A percentile compares a stretch with the other conserved stretches of the same genome.
phyloP scores from a whole-genome alignment of 257 asterid genomes.

The Nicotiana obtusifolia region DNA sequence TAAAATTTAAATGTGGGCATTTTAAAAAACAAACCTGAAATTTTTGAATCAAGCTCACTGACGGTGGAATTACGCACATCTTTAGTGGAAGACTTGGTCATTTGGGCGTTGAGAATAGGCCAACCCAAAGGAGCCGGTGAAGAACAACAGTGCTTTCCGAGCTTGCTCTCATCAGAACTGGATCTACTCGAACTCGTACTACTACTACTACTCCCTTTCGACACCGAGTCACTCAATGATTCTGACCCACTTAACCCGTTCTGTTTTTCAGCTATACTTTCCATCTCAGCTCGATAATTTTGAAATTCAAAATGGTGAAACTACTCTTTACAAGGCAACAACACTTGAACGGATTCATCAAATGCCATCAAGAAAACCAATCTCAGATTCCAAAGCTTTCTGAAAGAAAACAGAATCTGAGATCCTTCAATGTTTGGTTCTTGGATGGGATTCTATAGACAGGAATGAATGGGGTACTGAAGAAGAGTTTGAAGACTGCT shows the following conservation, averaged over 20 bases:
- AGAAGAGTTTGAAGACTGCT: neutral
- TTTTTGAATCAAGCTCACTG: slow-evolving; percentile 37
- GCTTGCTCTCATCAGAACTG: slow-evolving; percentile 31
- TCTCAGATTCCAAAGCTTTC: slow-evolving; percentile 14
- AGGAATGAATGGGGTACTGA: neutral
- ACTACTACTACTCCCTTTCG: slow-evolving; percentile 36
- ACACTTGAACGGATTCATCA: slow-evolving; percentile 19
- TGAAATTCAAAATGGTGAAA: slow-evolving; percentile 7
- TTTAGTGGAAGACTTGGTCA: slow-evolving; percentile 26
- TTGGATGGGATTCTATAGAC: too few species aligned
- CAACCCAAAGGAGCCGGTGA: slow-evolving; percentile 43
- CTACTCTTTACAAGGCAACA: slow-evolving; percentile 3
- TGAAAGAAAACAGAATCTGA: neutral
- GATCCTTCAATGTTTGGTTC: neutral
- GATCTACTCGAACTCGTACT: slow-evolving; percentile 39
- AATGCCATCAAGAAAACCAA: slow-evolving; percentile 21
- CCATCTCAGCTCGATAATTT: slow-evolving; percentile 38
- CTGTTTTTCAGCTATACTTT: slow-evolving; percentile 28
- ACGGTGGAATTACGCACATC: slow-evolving; percentile 23
- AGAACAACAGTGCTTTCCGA: slow-evolving; percentile 4
- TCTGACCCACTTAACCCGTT: slow-evolving; percentile 22
- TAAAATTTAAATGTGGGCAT: neutral
- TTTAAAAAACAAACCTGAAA: slow-evolving; percentile 42
- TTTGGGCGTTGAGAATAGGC: slow-evolving; percentile 50
- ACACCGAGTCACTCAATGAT: slow-evolving; percentile 37